Evolutionary conservation across 2,329 filamentous ascomycete species (phyloP).

Genomic region (Blastomyces percursus): DNA sequence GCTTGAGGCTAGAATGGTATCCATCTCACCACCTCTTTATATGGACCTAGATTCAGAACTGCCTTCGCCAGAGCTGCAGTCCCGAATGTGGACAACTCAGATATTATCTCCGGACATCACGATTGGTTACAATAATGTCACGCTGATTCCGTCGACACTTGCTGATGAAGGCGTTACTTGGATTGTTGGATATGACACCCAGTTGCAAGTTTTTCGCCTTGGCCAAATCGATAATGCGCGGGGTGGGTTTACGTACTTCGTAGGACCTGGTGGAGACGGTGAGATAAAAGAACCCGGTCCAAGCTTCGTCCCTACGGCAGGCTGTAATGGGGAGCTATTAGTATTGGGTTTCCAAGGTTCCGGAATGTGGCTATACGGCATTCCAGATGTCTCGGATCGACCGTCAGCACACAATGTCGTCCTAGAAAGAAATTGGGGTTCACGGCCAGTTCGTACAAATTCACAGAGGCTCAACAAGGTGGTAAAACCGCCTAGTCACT

Average conservation of each 20-base stretch:
- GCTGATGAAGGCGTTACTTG: constrained; percentile 54
- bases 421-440: constrained; percentile 11
- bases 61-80: constrained; percentile 48
- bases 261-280: constrained; percentile 46
- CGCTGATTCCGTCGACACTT: constrained; percentile 44
- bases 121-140: constrained; percentile 65
- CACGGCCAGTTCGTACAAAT: constrained; percentile 17
- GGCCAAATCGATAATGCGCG: constrained; percentile 63
- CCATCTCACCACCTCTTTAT: constrained; percentile 70
- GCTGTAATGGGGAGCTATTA: constrained; percentile 59
- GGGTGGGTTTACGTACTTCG: constrained; percentile 70
- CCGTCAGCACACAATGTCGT: constrained; percentile 12
- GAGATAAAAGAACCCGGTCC: constrained; percentile 52
- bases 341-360: constrained; percentile 61
- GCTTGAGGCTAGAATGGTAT: constrained; percentile 57
- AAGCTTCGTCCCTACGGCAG: constrained; percentile 57
- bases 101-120: constrained; percentile 76
- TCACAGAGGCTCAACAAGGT: constrained; percentile 26
- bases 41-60: constrained; percentile 46
- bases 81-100: constrained; percentile 72
- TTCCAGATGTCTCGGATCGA: constrained; percentile 49
- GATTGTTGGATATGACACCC: constrained; percentile 67
- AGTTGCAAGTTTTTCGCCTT: constrained; percentile 66
- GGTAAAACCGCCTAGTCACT: constrained; percentile 48
- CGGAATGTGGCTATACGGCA: constrained; percentile 67